A percentile compares a stretch with the other conserved stretches of the same genome.
Evolutionary conservation across 192 early-diverging fungal species (phyloP).

Genomic region (Dimargaris cristalligena): DNA sequence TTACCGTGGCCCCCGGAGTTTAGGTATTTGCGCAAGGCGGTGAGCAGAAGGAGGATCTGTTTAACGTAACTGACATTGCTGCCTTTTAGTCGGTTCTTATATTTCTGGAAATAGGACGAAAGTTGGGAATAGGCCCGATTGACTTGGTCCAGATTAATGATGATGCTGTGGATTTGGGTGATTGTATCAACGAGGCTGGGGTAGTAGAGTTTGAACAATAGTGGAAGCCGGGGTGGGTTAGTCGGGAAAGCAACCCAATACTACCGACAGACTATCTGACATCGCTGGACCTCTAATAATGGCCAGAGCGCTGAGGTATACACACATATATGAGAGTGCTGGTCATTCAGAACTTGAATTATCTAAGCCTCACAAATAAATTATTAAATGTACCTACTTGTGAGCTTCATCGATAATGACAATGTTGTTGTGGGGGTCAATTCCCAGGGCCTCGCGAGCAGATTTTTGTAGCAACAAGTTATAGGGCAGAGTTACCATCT

Average conservation of each 20-base stretch:
- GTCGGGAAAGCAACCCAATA: too few relatives aligned
- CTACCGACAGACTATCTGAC: slow-evolving; percentile 9
- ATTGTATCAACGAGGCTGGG: slow-evolving; percentile 53
- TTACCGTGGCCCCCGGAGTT: slow-evolving; percentile 3
- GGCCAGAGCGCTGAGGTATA: too few relatives aligned
- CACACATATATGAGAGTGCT: too few relatives aligned
- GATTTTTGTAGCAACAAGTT: slow-evolving; percentile 59
- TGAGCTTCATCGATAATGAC: slow-evolving; percentile 78
- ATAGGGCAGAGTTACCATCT: slow-evolving; percentile 82
- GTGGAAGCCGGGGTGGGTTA: too few relatives aligned
- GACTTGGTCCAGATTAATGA: slow-evolving; percentile 32
- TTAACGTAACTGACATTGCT: slow-evolving; percentile 60
- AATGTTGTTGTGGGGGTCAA: slow-evolving; percentile 50
- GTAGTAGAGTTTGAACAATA: too few relatives aligned
- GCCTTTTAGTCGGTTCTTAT: slow-evolving; percentile 47
- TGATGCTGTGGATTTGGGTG: slow-evolving; percentile 45
- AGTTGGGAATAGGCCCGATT: slow-evolving; percentile 36
- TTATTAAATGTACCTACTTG: too few relatives aligned
- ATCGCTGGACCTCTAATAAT: neutral
- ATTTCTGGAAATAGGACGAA: slow-evolving; percentile 45
- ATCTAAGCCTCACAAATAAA: too few relatives aligned
- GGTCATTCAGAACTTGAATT: too few relatives aligned
- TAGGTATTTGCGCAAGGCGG: slow-evolving; percentile 31
- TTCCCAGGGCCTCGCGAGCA: slow-evolving; percentile 55
- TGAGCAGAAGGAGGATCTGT: slow-evolving; percentile 46